Evolutionary conservation across 2,329 filamentous ascomycete species (phyloP).

Genomic region (Helotiales sp.): DNA sequence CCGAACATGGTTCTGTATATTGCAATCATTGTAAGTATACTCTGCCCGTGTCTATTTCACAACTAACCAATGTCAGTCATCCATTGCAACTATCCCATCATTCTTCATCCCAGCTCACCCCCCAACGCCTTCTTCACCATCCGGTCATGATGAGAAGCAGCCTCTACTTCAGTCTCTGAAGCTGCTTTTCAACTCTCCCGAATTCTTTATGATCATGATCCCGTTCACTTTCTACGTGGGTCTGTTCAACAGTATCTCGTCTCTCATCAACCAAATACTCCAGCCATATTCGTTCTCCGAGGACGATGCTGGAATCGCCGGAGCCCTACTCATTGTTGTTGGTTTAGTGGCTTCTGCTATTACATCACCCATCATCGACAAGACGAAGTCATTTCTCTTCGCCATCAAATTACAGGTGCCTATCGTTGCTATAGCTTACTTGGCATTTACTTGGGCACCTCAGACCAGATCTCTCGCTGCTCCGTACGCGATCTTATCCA

Average conservation of each 20-base stretch:
- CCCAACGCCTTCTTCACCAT: conserved; percentile 73
- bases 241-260: conserved; percentile 90
- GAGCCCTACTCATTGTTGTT: conserved; percentile 84
- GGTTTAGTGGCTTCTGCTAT: conserved; percentile 78
- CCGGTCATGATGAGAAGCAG: conserved; percentile 55
- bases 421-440: conserved; percentile 69
- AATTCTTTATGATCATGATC: conserved; percentile 78
- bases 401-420: conserved; percentile 75
- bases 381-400: conserved; percentile 75
- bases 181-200: conserved; percentile 58
- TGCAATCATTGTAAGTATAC: conserved; percentile 68
- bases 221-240: conserved; percentile 86
- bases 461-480: conserved; percentile 55
- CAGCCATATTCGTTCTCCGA: conserved; percentile 82
- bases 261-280: conserved; percentile 87
- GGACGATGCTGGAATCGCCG: conserved; percentile 84
- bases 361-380: conserved; percentile 78
- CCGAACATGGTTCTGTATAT: conserved; percentile 84
- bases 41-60: background rate
- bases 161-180: conserved; percentile 50
- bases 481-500: conserved; percentile 71
- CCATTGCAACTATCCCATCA: conserved; percentile 68
- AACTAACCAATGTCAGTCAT: conserved; percentile 45
- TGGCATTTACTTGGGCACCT: conserved; percentile 81
- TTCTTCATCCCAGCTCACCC: conserved; percentile 78